Conservation (phyloP, 805 yeast genomes). For the Yarrowia sp. region DNA sequence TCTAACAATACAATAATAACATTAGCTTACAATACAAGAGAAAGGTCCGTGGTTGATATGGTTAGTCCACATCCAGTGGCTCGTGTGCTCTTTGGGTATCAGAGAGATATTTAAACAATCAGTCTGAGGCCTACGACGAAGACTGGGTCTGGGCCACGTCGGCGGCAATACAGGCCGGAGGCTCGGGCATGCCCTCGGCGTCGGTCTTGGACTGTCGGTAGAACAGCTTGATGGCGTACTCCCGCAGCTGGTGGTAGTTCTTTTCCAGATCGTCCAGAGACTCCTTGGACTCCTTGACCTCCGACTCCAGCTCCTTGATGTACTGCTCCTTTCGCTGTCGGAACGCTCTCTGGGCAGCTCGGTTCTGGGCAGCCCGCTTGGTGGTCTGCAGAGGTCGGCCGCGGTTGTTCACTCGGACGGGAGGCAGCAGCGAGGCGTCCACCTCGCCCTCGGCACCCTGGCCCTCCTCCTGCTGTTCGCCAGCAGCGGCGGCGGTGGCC, state of each 20-base stretch:
- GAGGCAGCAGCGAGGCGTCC: constrained; percentile 1
- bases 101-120: no score
- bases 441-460: constrained; percentile 14
- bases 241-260: constrained; percentile 75
- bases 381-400: constrained; percentile 63
- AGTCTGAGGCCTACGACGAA: constrained; percentile 3
- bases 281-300: constrained; percentile 68
- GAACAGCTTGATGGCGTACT: constrained; percentile 70
- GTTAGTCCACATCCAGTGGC: no score
- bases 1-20: constrained; percentile 1
- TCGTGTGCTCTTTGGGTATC: no score
- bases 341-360: constrained; percentile 91
- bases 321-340: constrained; percentile 83
- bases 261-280: constrained; percentile 69
- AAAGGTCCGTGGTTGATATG: neutral
- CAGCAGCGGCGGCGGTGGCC: neutral
- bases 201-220: constrained; percentile 6
- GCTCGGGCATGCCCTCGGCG: constrained; percentile 22
- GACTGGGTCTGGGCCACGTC: constrained; percentile 2
- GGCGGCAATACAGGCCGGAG: constrained; percentile 28
- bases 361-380: constrained; percentile 89
- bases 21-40: constrained; percentile 28
- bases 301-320: constrained; percentile 77
- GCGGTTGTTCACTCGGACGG: constrained; percentile 36
- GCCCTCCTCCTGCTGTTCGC: constrained; percentile 1